A percentile compares a stretch with the other conserved stretches of the same genome.
phyloP scores from a whole-genome alignment of 306 rosid species.

The Sesbania bispinosa region DNA sequence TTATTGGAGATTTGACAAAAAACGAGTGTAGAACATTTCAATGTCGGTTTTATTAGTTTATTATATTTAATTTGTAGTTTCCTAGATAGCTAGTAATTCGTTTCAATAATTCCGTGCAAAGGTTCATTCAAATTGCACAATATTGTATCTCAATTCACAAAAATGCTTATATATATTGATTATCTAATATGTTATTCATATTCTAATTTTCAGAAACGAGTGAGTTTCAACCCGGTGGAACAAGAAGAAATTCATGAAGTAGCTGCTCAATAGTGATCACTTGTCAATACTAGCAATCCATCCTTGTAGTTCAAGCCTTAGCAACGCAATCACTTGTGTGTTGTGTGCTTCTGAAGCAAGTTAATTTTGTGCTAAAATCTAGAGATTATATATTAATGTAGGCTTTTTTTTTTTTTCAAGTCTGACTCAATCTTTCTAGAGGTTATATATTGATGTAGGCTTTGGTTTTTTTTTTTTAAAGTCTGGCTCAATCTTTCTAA shows the following conservation, averaged over 20 bases:
- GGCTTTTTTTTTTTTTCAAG: no score
- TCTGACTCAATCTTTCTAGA: no score
- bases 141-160: neutral
- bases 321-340: neutral
- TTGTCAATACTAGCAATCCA: neutral
- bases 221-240: conserved; percentile 49
- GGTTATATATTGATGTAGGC: no score
- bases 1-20: neutral
- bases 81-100: neutral
- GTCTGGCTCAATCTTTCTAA: no score
- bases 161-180: neutral
- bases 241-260: conserved; percentile 39
- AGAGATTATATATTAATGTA: neutral
- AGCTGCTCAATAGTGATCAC: neutral
- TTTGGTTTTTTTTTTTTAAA: no score
- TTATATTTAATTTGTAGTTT: conserved; percentile 8
- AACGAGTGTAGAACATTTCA: neutral
- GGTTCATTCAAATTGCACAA: neutral
- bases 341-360: conserved; percentile 16
- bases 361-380: conserved; percentile 11
- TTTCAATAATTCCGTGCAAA: conserved; percentile 6
- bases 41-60: neutral
- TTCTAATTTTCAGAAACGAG: conserved; percentile 59
- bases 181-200: neutral
- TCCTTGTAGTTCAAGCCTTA: no score